Conservation (phyloP, 495 filamentous ascomycete species). For the Trichoderma orchidacearum region DNA sequence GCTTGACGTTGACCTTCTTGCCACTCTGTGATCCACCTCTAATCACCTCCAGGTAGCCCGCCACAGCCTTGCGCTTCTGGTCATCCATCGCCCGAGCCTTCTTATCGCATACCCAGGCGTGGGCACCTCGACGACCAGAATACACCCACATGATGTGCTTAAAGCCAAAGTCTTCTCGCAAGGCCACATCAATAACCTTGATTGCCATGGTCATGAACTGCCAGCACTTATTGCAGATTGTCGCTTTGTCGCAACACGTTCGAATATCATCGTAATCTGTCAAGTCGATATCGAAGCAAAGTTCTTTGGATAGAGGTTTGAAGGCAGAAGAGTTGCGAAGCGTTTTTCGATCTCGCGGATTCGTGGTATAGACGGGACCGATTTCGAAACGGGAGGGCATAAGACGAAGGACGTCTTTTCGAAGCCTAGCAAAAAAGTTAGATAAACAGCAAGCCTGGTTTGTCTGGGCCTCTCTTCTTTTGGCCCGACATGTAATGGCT, state of each 20-base stretch:
- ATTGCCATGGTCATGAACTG: constrained; percentile 94
- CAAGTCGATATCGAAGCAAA: constrained; percentile 98
- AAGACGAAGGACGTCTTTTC: constrained; percentile 75
- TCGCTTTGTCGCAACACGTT: constrained; percentile 86
- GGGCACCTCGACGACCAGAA: constrained; percentile 86
- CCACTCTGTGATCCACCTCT: constrained; percentile 70
- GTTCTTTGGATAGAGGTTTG: constrained; percentile 70
- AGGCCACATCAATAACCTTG: constrained; percentile 73
- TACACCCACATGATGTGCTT: constrained; percentile 97
- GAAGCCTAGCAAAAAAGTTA: constrained; percentile 48
- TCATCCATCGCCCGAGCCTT: constrained; percentile 74
- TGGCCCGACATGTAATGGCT: constrained; percentile 12
- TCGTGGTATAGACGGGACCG: constrained; percentile 84
- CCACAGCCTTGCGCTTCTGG: constrained; percentile 64
- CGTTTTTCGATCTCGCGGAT: constrained; percentile 86
- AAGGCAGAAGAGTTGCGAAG: constrained; percentile 62
- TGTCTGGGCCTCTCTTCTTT: not conserved
- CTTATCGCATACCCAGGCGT: constrained; percentile 98
- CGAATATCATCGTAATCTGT: constrained; percentile 96
- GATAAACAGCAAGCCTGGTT: not conserved
- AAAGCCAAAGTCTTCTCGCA: constrained; percentile 91
- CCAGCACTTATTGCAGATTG: constrained; percentile 92
- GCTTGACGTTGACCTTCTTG: constrained; percentile 74
- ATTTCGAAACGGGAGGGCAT: constrained; percentile 96
- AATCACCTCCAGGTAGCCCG: constrained; percentile 76